Evolutionary conservation across 2,329 filamentous ascomycete genomes (phyloP).

Genomic region (Alternaria metachromatica): DNA sequence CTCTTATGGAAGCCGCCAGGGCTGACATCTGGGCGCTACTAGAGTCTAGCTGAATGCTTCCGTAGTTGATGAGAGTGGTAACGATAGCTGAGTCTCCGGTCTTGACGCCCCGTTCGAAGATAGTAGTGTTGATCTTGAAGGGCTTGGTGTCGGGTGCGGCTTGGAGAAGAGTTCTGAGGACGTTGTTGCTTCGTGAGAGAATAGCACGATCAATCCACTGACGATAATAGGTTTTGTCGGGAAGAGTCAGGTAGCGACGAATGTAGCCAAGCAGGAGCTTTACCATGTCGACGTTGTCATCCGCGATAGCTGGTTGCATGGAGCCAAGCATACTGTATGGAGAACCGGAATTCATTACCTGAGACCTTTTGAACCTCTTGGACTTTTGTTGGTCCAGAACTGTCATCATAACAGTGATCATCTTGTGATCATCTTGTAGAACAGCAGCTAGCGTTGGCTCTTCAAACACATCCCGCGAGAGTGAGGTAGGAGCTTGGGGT

Average conservation of each 20-base stretch:
- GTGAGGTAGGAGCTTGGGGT: neutral
- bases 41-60: neutral
- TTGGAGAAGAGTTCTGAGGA: neutral
- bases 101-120: neutral
- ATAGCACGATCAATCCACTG: neutral
- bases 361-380: neutral
- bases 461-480: neutral
- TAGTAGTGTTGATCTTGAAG: neutral
- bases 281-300: neutral
- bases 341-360: neutral
- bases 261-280: neutral
- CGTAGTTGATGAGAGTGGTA: neutral
- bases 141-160: neutral
- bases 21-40: neutral
- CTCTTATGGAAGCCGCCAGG: neutral
- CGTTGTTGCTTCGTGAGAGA: no score
- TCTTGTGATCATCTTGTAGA: neutral
- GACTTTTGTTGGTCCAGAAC: neutral
- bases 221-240: neutral
- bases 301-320: neutral
- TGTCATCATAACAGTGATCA: neutral
- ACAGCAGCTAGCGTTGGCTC: neutral
- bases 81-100: neutral
- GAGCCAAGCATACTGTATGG: neutral
- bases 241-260: neutral